A percentile compares a stretch with the other conserved stretches of the same genome.
These are phyloP conservation scores for Phoma sp. DNA, from an alignment of 2,329 filamentous ascomycete genomes.

Conservation along the genomic window DNA sequence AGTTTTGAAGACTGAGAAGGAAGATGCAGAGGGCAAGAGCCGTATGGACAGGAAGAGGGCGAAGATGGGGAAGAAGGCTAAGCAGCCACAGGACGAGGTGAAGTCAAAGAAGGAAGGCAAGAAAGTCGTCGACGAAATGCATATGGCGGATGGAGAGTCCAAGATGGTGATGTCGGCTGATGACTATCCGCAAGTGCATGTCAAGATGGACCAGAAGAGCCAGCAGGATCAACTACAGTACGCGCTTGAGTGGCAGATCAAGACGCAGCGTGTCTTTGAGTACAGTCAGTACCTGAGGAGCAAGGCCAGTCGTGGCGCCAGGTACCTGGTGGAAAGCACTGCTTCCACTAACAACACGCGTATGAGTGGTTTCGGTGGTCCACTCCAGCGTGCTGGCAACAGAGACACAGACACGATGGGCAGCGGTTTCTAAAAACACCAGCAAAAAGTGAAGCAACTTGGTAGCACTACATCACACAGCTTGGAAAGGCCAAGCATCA, in stretches of 20 bases:
- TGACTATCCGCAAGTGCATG: background rate
- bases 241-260: constrained; percentile 28
- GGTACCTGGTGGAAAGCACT: constrained; percentile 11
- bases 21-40: constrained; percentile 15
- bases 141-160: background rate
- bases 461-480: background rate
- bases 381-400: background rate
- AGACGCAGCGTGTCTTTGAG: constrained; percentile 28
- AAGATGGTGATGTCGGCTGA: background rate
- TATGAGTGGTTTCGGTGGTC: background rate
- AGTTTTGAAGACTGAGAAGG: constrained; percentile 31
- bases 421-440: background rate
- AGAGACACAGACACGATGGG: background rate
- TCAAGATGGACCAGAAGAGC: background rate
- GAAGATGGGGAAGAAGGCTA: constrained; percentile 10
- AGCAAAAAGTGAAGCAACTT: background rate
- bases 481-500: background rate
- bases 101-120: constrained; percentile 7
- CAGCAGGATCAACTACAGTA: constrained; percentile 2
- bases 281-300: constrained; percentile 30
- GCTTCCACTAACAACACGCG: background rate
- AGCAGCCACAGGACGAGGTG: constrained; percentile 1
- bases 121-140: constrained; percentile 3
- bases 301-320: constrained; percentile 22
- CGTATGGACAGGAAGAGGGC: constrained; percentile 15